Evolutionary conservation across 176 grass and related monocot genomes (phyloP).

Genomic region (Hsuehochloa calcarea): DNA sequence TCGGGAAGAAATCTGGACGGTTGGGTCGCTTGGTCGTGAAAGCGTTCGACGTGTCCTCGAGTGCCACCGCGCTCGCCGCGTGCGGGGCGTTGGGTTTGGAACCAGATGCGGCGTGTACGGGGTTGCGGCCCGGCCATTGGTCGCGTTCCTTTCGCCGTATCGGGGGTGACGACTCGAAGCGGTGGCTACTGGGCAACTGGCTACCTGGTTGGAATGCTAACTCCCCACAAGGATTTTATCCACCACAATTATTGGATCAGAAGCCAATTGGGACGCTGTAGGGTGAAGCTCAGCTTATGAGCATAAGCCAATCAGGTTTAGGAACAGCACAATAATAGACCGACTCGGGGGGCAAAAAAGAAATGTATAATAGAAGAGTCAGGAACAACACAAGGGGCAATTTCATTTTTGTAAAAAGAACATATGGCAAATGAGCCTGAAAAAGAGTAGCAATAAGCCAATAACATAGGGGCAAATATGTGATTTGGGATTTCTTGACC

Average conservation of each 20-base stretch:
- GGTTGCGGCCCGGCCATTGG: not conserved
- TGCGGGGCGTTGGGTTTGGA: not conserved
- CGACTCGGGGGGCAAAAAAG: not conserved
- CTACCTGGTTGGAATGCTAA: no score
- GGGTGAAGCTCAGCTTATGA: not conserved
- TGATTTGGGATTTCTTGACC: not conserved
- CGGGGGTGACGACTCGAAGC: not conserved
- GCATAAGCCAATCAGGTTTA: not conserved
- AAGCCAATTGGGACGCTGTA: not conserved
- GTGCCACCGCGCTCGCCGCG: not conserved
- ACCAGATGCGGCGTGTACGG: constrained; percentile 30
- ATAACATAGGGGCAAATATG: not conserved
- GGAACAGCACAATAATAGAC: not conserved
- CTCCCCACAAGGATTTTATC: not conserved
- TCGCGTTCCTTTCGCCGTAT: not conserved
- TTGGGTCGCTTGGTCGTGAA: not conserved
- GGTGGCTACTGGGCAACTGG: not conserved
- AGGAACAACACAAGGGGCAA: no score
- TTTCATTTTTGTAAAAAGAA: no score
- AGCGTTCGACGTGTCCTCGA: constrained; percentile 4
- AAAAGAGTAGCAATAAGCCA: not conserved
- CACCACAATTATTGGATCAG: not conserved
- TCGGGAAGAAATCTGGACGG: not conserved
- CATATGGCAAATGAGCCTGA: not conserved
- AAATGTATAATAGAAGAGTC: not conserved